Evolutionary conservation across 1,284 basidiomycete species (phyloP), one percentile per base, ranked within the genome.

Genomic region (Quambalaria eucalypti): DNA sequence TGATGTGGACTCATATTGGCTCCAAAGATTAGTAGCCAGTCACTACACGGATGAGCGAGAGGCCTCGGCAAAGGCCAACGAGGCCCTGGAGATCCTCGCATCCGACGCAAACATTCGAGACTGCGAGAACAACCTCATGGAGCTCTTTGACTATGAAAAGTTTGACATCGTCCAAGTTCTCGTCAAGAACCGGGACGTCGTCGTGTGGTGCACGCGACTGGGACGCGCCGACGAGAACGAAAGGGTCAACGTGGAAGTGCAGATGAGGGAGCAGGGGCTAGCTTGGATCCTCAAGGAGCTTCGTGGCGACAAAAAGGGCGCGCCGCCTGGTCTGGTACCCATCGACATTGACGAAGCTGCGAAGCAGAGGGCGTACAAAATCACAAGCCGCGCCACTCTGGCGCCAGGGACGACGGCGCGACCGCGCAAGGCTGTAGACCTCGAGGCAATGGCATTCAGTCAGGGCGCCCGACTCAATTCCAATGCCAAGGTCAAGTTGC

Each of bases 201-300:
- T 98, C 50, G 90, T 97, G 0, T 99, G 95, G 95, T 97, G 92
- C 74, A 98, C 95, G 40, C 92, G 92, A 76, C 82, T 97, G 48
- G 88, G 90, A 72, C 84, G 92, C 42, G 87, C 86, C 51, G 86
- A 87, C 66, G 88, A 88, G 0, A 87, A 97, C 55, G 90, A 92
- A 75, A 84, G 87, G 53, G 84, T 93, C 54, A 91, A 98, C 69
- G 82, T 97, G 33, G 91, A 98, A 78, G 95, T 98, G 2, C 90
- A 88, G 0, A 99, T 99, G 93, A 83, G 95, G 48, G 95, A 98
- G 79, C 92, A 90, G 78, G 90, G 89, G 21, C 84, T 92, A 2
- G 91, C 89, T 1, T 97, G 91, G 90, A 97, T 99, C 73, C 76
- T 96, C 52, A 85, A 88, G 53, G 88, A 90, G 56, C 81, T 98